Base-by-base conservation (phyloP, 2,329 filamentous ascomycete species). In the Aspergillus viridinutans region DNA sequence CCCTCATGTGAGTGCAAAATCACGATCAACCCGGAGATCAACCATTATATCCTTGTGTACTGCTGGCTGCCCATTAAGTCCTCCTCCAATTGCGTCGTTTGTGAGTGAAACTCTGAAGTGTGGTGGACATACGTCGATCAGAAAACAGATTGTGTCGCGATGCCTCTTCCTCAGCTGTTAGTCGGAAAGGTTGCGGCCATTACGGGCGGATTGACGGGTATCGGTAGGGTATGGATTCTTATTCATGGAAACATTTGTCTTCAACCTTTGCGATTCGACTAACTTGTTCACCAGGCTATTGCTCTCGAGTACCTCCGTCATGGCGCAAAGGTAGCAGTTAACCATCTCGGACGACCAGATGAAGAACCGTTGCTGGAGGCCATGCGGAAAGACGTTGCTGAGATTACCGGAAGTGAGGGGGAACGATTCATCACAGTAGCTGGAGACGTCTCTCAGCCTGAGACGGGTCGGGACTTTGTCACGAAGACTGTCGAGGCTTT, bases 191-290 rank as follows among this genome's bases (percentile, higher is more conserved):
- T 87, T 12, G 90, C 90, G 74, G 89, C 91, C 71, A 91, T 96
- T 67, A 96, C 91, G 0, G 91, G 92, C 62, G 91, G 90, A 56
- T 88, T 88, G 3, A 95, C 90, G 1, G 91, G 91, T 55, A 96
- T 96, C 66, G 92, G 92, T 53, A 84, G 90, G 52, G 74, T 75
- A 72, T 17, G 54, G 26, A 35, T 35, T 3, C 32, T 14, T 35
- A 20, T 7, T 12, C 9, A 14, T n/a, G 28, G 28, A 40, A 48
- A 40, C 4, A 25, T 4, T 5, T 25, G 40, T 54, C 1, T 38
- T 9, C 35, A 1, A n/a, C 7, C 1, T 38, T 9, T 21, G 40
- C 26, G 28, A 53, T 12, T 14, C 45, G 20, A 21, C 42, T 40
- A 45, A 53, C 29, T 12, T 26, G 23, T 35, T 8, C 5, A 5